Evolutionary conservation across 2,329 filamentous ascomycete species (phyloP).

Genomic region (Aspergillus persii): DNA sequence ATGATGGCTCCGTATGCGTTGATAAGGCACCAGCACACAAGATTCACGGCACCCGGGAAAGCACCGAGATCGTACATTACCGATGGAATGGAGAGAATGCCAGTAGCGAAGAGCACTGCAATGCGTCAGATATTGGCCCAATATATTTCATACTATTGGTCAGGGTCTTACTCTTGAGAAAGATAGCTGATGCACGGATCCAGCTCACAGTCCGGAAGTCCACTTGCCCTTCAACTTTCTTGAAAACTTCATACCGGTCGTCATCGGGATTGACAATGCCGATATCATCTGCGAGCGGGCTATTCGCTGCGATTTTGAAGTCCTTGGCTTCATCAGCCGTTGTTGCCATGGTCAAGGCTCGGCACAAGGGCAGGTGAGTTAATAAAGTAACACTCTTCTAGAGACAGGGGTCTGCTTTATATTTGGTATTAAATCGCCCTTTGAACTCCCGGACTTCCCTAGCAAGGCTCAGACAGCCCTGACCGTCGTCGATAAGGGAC

Average conservation of each 20-base stretch:
- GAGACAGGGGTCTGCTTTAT: background rate
- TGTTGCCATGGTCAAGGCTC: background rate
- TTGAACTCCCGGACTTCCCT: background rate
- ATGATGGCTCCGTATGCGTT: slow-evolving; percentile 48
- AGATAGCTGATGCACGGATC: slow-evolving; percentile 53
- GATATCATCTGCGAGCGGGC: slow-evolving; percentile 19
- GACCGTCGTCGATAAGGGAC: background rate
- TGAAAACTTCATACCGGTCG: slow-evolving; percentile 48
- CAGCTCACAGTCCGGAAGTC: slow-evolving; percentile 56
- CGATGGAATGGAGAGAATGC: slow-evolving; percentile 20
- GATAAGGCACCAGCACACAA: slow-evolving; percentile 27
- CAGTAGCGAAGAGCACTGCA: slow-evolving; percentile 28
- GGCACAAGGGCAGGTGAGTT: too few relatives aligned
- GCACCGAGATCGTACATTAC: slow-evolving; percentile 19
- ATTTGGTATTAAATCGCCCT: background rate
- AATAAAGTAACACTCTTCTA: background rate
- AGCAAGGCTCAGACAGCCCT: background rate
- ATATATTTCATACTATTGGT: background rate
- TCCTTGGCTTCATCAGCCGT: slow-evolving; percentile 7
- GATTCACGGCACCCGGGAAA: slow-evolving; percentile 15
- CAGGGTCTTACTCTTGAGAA: slow-evolving; percentile 46
- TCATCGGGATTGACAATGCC: slow-evolving; percentile 23
- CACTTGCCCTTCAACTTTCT: slow-evolving; percentile 47
- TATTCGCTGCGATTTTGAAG: slow-evolving; percentile 6
- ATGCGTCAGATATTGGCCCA: background rate